Evolutionary conservation across 148 eudicot genomes (phyloP), one percentile per base, ranked within the genome.

Genomic region (Chenopodium quinoa): DNA sequence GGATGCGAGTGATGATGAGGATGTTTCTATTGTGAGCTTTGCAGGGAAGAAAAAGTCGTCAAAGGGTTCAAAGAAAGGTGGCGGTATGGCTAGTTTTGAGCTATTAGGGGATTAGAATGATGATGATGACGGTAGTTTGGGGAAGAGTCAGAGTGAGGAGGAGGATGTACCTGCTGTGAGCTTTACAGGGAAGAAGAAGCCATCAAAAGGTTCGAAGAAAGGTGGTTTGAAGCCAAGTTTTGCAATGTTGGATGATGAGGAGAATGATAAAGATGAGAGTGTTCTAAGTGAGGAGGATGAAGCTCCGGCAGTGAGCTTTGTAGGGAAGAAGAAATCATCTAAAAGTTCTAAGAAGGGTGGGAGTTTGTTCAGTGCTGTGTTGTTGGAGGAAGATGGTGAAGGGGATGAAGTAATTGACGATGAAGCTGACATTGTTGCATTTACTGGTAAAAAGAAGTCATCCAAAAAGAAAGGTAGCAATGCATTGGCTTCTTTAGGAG

Each of bases 391-490:
- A 60, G 91, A 88, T 46, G 88, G 80, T 54, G 90, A 84, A 67
- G 95, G 91, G 63, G 72, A 14, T 56, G 62, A 22, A 60, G 76
- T 54, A 80, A 83, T 64, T 77, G 84, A 71, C 29, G 95, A 90
- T 11, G 88, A 85, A 29, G 89, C 89, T 79, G 83, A 79, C 17
- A 72, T 80, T 9, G 58, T 66, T 81, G 81, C 78, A 48, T 92
- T 95, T 86, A 83, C 92, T 76, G 98, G 98, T 77, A 92, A 91
- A 81, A 95, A 93, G 92, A 95, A 95, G 88, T 88, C 99, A 50
- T 93, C 97, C 34, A 93, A 93, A 54, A 93, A 93, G 89, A 95
- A 93, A 83, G 88, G 77, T 73, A 81, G 69, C 50, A 81, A 70
- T 87, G 85, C 80, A 20, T 78, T 74, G 73, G 79, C 71, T 79